Evolutionary conservation across 2,329 filamentous ascomycete species (phyloP), one percentile per base, ranked within the genome.

Genomic region (Leptographium flavum): DNA sequence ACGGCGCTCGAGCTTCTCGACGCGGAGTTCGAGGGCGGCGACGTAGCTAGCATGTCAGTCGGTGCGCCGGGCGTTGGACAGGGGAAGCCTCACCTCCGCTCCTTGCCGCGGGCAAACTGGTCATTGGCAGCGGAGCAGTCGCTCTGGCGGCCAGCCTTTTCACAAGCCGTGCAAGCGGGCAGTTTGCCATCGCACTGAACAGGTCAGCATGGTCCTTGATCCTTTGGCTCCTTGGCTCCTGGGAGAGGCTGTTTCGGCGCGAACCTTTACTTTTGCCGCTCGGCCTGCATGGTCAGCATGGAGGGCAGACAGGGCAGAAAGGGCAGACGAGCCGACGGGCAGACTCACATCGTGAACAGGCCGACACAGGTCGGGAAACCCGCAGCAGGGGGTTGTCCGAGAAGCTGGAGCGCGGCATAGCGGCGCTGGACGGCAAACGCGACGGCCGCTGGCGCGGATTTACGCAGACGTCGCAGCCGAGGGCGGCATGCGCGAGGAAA

Each of bases 101-200:
- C 92, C 62, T 96, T 96, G 49, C 92, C 92, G 50, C 87, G 75
- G 1, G 90, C 88, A 63, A 95, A 96, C 60, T 95, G 87, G 58
- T 96, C 90, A 56, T 93, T 95, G 8, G 87, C 88, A 46, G 87
- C 87, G 7, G 87, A 94, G 61, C 92, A 98, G 59, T 93, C 87
- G 49, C 73, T 80, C 45, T 84, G 79, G 50, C 87, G 82, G 27
- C 88, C 87, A 14, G 87, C 86, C 63, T 87, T 88, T 63, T 95
- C 90, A 59, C 92, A 96, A 17, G 90, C 90, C 8, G 87, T 93
- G 59, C 92, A 98, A 8, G 88, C 87, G 11, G 92, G 92, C 32
- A 96, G 69, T 62, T 95, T 95, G 50, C 92, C 90, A 65, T 96
- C 92, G 58, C 92, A 98, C 78, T 83, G 57, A n/a, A n/a, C n/a